Conservation (phyloP, 2,329 filamentous ascomycete species). For the Sphaerostilbella broomeana region DNA sequence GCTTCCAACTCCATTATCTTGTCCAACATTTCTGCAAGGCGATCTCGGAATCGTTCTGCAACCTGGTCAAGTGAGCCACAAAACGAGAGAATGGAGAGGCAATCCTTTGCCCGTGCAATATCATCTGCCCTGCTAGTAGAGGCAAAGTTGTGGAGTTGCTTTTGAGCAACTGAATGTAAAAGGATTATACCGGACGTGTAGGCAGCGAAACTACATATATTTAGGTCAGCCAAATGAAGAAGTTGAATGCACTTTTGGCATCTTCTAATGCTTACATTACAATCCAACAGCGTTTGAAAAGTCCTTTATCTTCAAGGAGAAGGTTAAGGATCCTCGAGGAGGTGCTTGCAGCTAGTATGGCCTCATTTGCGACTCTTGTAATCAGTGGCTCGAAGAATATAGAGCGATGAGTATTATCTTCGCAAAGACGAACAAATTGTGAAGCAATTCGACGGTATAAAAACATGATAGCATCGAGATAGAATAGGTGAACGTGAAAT, state of each 20-base stretch:
- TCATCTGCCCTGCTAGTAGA: conserved; percentile 1
- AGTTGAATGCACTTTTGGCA: neutral
- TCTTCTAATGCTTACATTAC: conserved; percentile 6
- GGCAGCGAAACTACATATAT: conserved; percentile 5
- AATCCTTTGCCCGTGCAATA: neutral
- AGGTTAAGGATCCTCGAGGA: conserved; percentile 10
- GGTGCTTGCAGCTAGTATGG: conserved; percentile 7
- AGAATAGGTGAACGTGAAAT: conserved; percentile 7
- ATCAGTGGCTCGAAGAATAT: neutral
- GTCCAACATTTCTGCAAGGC: neutral
- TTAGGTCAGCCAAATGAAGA: neutral
- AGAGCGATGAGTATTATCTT: neutral
- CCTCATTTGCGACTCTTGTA: neutral
- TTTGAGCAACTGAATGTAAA: conserved; percentile 8
- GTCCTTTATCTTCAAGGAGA: conserved; percentile 5
- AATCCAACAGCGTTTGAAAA: conserved; percentile 12
- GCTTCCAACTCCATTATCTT: neutral
- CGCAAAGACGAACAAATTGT: conserved; percentile 4
- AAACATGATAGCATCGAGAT: conserved; percentile 8
- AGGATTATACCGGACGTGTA: conserved; percentile 7
- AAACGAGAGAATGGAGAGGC: conserved; percentile 5
- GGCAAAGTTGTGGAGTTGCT: conserved; percentile 6
- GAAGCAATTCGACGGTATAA: conserved; percentile 6
- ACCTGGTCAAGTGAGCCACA: conserved; percentile 6
- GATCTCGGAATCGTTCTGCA: conserved; percentile 1